These are phyloP conservation scores for Hagleromyces aurorensis DNA, from an alignment of 805 yeast species.

Conservation along the genomic window DNA sequence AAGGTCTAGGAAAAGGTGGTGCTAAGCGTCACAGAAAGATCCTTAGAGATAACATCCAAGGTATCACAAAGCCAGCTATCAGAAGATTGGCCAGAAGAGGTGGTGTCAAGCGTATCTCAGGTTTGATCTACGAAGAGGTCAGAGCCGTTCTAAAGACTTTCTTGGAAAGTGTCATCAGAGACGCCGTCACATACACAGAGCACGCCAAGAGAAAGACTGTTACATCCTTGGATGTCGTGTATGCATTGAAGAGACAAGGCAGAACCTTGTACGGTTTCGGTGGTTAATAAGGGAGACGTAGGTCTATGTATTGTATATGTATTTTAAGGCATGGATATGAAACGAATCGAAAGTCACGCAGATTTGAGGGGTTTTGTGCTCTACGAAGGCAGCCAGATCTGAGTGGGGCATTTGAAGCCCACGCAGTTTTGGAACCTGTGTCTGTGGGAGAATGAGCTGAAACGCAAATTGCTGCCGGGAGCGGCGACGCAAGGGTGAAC, in stretches of 20 bases:
- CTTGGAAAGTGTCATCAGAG: conserved; percentile 96
- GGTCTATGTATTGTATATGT: too few relatives aligned
- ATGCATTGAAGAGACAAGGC: conserved; percentile 99
- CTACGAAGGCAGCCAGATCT: too few relatives aligned
- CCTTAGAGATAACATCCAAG: conserved; percentile 98
- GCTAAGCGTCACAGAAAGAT: conserved; percentile 99
- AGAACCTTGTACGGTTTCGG: conserved; percentile 99
- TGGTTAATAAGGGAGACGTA: conserved; percentile 82
- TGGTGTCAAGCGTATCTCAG: conserved; percentile 99
- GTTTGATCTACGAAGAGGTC: conserved; percentile 97
- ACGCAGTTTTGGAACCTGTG: too few relatives aligned
- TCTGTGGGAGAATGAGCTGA: too few relatives aligned
- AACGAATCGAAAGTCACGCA: too few relatives aligned
- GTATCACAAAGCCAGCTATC: conserved; percentile 99
- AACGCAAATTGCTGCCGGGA: too few relatives aligned
- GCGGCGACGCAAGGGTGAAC: too few relatives aligned
- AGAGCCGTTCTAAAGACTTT: conserved; percentile 94
- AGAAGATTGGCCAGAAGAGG: conserved; percentile 99
- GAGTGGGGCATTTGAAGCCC: too few relatives aligned
- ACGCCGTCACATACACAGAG: conserved; percentile 98
- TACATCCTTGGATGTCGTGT: conserved; percentile 96
- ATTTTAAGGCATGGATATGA: too few relatives aligned
- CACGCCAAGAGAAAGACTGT: conserved; percentile 99
- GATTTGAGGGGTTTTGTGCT: too few relatives aligned
- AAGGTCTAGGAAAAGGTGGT: conserved; percentile 99